Evolutionary conservation across 768 basidiomycete genomes (phyloP).

Genomic region (Lactarius tabidus): DNA sequence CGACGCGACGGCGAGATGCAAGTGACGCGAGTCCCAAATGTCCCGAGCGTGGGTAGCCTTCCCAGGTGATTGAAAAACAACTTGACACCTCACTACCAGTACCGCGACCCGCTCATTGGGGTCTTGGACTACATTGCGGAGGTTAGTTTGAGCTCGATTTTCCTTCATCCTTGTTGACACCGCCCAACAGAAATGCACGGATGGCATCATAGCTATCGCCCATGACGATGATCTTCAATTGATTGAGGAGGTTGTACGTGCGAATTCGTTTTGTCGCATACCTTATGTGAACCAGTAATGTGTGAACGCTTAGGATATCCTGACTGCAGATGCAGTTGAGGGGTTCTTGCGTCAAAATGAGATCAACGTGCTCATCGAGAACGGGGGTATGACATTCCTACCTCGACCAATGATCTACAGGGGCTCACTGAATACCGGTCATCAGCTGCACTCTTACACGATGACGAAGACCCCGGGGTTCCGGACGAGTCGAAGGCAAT

Average conservation of each 20-base stretch:
- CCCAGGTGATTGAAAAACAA: background rate
- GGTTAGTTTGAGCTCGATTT: background rate
- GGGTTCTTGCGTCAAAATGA: constrained; percentile 15
- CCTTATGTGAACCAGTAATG: background rate
- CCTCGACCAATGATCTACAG: too few relatives aligned
- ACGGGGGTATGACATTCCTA: constrained; percentile 7
- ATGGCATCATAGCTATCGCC: constrained; percentile 8
- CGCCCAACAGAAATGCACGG: constrained; percentile 11
- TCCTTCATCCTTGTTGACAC: background rate
- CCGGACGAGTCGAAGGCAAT: constrained; percentile 5
- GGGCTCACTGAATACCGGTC: background rate
- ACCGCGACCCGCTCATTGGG: constrained; percentile 11
- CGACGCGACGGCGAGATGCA: constrained; percentile 1
- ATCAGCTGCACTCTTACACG: constrained; percentile 10
- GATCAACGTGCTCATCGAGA: constrained; percentile 7
- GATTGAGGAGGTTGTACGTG: constrained; percentile 17
- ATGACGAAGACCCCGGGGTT: constrained; percentile 4
- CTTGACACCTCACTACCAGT: constrained; percentile 4
- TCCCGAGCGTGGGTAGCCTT: background rate
- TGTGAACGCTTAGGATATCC: constrained; percentile 4
- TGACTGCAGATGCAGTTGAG: constrained; percentile 16
- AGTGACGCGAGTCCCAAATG: constrained; percentile 8
- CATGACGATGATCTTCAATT: constrained; percentile 16
- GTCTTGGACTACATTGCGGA: constrained; percentile 19
- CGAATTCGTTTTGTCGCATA: background rate